Base-by-base conservation (phyloP, 2,329 filamentous ascomycete genomes). In the Clonostachys byssicola region DNA sequence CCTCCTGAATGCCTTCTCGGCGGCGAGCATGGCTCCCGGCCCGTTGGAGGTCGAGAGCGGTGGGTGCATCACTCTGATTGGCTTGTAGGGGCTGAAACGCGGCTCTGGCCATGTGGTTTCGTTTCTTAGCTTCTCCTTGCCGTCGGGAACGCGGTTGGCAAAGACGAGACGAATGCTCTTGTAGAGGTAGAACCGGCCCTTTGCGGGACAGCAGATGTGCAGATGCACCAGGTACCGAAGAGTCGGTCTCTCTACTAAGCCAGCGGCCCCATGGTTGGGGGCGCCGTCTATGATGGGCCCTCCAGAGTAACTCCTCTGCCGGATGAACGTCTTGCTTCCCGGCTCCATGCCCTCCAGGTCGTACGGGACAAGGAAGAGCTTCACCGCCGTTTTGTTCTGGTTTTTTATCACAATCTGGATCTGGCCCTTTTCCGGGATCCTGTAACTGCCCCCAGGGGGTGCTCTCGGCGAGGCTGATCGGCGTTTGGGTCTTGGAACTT, bases 331-430 rank as follows among this genome's bases (percentile, higher is more conserved):
- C 66, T 97, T 97, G 14, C 90, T 95, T 0, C 91, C 91, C 0
- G 90, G 81, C 51, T 94, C 87, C 92, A 99, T 99, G 45, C 90
- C 92, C 1, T 83, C 78, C 2, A 99, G 74, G 61, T 97, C 91
- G 57, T 97, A 99, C 0, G 92, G 94, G 4, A 99, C 83, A 20
- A 97, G 76, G 56, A 97, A 97, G 1, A 99, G 74, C 65, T 99
- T 97, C 47, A 97, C 92, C 2, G 94, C 94, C 5, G 94, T 97
- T 63, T 97, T 97, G 70, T 97, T 96, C 14, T 92, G 92, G 58
- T 97, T 99, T 64, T 97, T 97, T 63, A 99, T 89, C 51, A 99
- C 86, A 53, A 99, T 95, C 59, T 99, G 94, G 13, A 99, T 74
- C 65, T 97, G 94, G 0, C 94, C 94, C 64, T 92, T 88, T 60